phyloP scores from a whole-genome alignment of 2,329 filamentous ascomycete species.

The Penicillium thymicola region DNA sequence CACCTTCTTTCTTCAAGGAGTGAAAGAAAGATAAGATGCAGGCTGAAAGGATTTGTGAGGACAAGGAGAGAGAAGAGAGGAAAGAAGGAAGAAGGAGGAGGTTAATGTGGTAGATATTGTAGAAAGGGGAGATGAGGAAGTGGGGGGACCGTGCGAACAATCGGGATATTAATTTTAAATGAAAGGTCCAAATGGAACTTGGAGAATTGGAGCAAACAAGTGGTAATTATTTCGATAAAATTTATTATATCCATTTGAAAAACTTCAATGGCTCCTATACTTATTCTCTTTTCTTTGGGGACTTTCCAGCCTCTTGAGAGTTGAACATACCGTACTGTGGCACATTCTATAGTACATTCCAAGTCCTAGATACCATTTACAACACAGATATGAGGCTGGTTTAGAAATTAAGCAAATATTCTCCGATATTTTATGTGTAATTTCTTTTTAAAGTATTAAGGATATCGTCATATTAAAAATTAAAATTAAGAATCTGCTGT shows the following conservation, averaged over 20 bases:
- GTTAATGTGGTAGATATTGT: conserved; percentile 13
- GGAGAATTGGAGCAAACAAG: neutral
- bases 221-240: neutral
- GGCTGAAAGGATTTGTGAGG: conserved; percentile 17
- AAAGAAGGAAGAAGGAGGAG: conserved; percentile 1
- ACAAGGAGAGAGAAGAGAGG: conserved; percentile 12
- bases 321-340: conserved; percentile 18
- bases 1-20: conserved; percentile 32
- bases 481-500: neutral
- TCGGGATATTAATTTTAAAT: conserved; percentile 10
- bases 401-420: neutral
- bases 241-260: neutral
- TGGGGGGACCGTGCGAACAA: conserved; percentile 16
- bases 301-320: conserved; percentile 19
- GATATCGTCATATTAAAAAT: neutral
- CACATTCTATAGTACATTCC: conserved; percentile 25
- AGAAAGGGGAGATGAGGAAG: conserved; percentile 13
- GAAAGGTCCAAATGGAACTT: neutral
- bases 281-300: conserved; percentile 15
- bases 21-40: conserved; percentile 28
- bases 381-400: conserved; percentile 14
- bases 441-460: neutral
- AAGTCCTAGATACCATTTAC: conserved; percentile 6
- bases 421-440: conserved; percentile 1
- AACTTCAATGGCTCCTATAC: conserved; percentile 2